Base-by-base conservation (phyloP, 2,329 filamentous ascomycete genomes). In the Chalaropsis ovoidea region DNA sequence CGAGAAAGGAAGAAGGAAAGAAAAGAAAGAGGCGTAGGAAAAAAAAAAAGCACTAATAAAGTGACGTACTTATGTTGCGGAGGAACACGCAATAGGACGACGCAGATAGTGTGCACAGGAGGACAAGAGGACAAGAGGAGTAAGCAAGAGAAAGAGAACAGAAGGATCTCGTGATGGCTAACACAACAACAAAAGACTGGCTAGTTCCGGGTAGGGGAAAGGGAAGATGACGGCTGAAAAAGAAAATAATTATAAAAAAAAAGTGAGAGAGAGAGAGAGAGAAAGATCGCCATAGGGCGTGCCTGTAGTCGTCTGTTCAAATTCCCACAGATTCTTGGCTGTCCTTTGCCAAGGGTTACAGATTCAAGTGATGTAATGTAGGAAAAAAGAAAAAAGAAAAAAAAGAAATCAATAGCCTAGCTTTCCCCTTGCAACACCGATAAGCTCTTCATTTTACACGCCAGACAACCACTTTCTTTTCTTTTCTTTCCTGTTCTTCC, bases 271-370 rank as follows among this genome's bases (percentile, higher is more conserved):
- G 8, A 39, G 8, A 39, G 35, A 8, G 1, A 10, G 8, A 10
- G 8, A 39, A 10, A 39, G 1, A 39, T 1, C 8, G 8, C 35
- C 8, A 10, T 39, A 39, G 35, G 35, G 35, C 35, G 35, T 39
- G 35, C 8, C 35, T 39, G 8, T 39, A 39, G 8, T 7, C 35
- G 5, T 39, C 35, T 39, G 3, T 39, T 6, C 35, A 10, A 8
- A 8, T 39, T 39, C 35, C 8, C 8, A 7, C 35, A 39, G 8
- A 8, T 39, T 47, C 54, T 35, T 58, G 54, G 54, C 54, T 19
- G 1, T 31, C 3, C 54, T 35, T 13, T 58, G 54, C 54, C 54
- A 58, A 58, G 54, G 54, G 27, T 58, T 58, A 58, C 54, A 58
- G 54, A 10, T 35, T n/a, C 17, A n/a, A 35, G 24, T 10, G 11